A percentile compares a stretch with the other conserved stretches of the same genome.
phyloP scores from a whole-genome alignment of 2,329 filamentous ascomycete species.

The Curvularia verruculosa region DNA sequence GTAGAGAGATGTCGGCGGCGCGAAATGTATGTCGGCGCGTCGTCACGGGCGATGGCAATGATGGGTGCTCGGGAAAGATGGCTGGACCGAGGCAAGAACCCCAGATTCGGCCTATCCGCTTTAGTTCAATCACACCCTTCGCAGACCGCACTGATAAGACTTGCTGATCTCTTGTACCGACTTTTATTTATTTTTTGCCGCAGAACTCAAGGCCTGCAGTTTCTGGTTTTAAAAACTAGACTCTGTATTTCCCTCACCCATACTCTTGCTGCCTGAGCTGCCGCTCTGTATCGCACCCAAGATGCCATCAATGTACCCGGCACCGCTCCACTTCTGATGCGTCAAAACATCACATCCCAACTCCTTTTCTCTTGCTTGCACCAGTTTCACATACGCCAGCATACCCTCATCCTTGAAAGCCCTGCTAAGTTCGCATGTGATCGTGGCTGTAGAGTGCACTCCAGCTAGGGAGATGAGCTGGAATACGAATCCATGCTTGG shows the following conservation, averaged over 20 bases:
- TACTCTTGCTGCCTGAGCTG: constrained; percentile 85
- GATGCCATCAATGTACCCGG: constrained; percentile 83
- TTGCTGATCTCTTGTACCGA: not conserved
- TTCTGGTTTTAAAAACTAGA: constrained; percentile 36
- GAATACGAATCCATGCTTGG: constrained; percentile 76
- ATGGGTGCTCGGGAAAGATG: constrained; percentile 22
- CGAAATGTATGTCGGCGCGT: constrained; percentile 8
- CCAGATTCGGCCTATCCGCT: constrained; percentile 11
- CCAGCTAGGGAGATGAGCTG: constrained; percentile 70
- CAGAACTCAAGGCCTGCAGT: not conserved
- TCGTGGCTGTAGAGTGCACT: constrained; percentile 67
- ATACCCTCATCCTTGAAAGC: constrained; percentile 91
- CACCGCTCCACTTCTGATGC: constrained; percentile 86
- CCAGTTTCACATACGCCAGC: constrained; percentile 94
- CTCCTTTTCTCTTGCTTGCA: constrained; percentile 90
- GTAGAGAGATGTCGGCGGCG: not conserved
- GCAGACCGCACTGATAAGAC: not conserved
- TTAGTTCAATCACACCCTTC: constrained; percentile 4
- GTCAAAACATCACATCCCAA: constrained; percentile 89
- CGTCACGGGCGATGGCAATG: constrained; percentile 14
- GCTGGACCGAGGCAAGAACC: constrained; percentile 31
- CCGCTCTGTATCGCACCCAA: constrained; percentile 89
- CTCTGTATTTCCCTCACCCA: constrained; percentile 95
- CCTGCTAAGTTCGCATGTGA: constrained; percentile 75
- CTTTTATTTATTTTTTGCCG: not conserved